These are phyloP conservation scores for Mycotypha africana DNA, from an alignment of 371 early-diverging fungal species.

Conservation along the genomic window DNA sequence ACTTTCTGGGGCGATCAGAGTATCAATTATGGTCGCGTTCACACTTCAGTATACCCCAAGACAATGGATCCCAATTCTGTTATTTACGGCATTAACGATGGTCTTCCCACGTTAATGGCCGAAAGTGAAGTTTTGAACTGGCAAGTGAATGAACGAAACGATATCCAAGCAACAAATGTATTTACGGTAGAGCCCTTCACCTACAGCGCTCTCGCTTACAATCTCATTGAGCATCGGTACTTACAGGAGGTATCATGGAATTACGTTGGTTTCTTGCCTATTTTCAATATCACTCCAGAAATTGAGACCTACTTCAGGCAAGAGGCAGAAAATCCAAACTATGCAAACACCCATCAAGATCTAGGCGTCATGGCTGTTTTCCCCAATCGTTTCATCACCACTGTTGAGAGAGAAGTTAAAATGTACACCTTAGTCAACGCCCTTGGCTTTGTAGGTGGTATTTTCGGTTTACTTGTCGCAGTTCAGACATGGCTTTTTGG, in stretches of 20 bases:
- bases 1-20: slow-evolving; percentile 31
- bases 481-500: slow-evolving; percentile 45
- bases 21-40: slow-evolving; percentile 28
- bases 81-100: slow-evolving; percentile 24
- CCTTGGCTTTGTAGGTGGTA: slow-evolving; percentile 46
- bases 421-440: slow-evolving; percentile 46
- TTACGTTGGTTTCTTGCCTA: slow-evolving; percentile 44
- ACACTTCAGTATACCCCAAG: slow-evolving; percentile 37
- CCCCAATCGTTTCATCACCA: slow-evolving; percentile 16
- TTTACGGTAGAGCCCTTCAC: slow-evolving; percentile 30
- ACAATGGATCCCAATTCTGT: slow-evolving; percentile 40
- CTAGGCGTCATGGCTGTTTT: slow-evolving; percentile 28
- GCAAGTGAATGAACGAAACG: slow-evolving; percentile 37
- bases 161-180: slow-evolving; percentile 31
- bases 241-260: slow-evolving; percentile 42
- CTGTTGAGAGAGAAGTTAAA: slow-evolving; percentile 36
- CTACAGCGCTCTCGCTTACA: slow-evolving; percentile 32
- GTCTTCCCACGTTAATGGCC: slow-evolving; percentile 16
- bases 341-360: slow-evolving; percentile 21
- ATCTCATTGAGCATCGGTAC: slow-evolving; percentile 34
- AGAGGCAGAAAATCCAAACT: slow-evolving; percentile 37
- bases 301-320: slow-evolving; percentile 29
- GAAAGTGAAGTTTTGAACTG: slow-evolving; percentile 26
- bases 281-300: slow-evolving; percentile 34
- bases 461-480: slow-evolving; percentile 38